phyloP scores from a whole-genome alignment of 2,329 filamentous ascomycete species.

The Mollisiaceae sp. region DNA sequence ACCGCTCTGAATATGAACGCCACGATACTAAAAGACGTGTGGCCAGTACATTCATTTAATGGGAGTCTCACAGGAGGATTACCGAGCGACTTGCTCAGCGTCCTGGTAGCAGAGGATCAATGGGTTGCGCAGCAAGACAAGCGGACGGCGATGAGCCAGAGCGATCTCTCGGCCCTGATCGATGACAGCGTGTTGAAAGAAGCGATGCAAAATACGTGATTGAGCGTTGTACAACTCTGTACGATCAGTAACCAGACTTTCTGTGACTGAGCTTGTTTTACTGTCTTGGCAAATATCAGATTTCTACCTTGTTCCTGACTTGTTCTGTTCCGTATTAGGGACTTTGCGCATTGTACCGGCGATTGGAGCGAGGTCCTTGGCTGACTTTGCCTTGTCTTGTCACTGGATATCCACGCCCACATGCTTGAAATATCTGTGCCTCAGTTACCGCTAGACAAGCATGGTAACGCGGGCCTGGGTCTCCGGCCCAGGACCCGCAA shows the following conservation, averaged over 20 bases:
- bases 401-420: too few species aligned
- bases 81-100: constrained; percentile 24
- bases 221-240: too few species aligned
- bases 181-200: constrained; percentile 24
- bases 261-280: background rate
- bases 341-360: background rate
- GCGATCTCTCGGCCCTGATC: constrained; percentile 23
- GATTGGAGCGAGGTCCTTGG: background rate
- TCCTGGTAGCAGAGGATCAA: constrained; percentile 26
- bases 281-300: background rate
- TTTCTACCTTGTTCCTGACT: background rate
- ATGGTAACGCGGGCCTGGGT: background rate
- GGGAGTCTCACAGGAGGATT: constrained; percentile 17
- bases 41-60: constrained; percentile 24
- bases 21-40: constrained; percentile 21
- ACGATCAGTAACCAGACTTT: background rate
- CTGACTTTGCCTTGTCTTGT: background rate
- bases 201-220: constrained; percentile 7
- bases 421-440: background rate
- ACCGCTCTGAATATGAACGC: constrained; percentile 18
- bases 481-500: background rate
- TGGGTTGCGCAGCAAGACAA: constrained; percentile 25
- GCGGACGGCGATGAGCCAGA: constrained; percentile 17
- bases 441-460: background rate
- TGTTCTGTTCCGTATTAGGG: constrained; percentile 4